Evolutionary conservation across 805 yeast genomes (phyloP), one percentile per base, ranked within the genome.

Genomic region (Candida rishiriensis): DNA sequence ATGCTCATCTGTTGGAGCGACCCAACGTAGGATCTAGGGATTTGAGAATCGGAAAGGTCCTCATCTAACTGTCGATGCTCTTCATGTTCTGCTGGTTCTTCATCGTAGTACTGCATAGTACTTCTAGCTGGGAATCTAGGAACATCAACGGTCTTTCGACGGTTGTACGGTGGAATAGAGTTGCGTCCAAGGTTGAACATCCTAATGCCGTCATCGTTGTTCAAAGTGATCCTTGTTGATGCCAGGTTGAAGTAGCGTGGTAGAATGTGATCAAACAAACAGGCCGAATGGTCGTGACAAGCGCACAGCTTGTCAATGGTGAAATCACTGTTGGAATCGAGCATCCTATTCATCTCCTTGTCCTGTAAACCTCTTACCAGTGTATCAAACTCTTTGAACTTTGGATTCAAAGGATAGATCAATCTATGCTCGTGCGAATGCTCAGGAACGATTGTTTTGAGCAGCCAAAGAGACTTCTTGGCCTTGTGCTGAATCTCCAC

Each of bases 401-500:
- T 43, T n/a, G 36, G n/a, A 8, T 38, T n/a, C 3, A 38, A 12
- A 11, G 52, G 54, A 13, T 40, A 15, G 1, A 29, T 17, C 3
- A 48, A 15, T 7, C 30, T 31, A n/a, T 41, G 14, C 1, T 44
- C 42, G 39, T 58, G 62, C 10, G 55, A 49, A 43, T 59, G 63
- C 1, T 28, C 34, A 36, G 42, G 32, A 5, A 34, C 33, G 11
- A 56, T 50, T 3, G 61, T 54, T 43, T 59, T 59, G 41, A 59
- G 36, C 15, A 59, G 37, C 63, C 63, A 59, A 8, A 49, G 39
- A n/a, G 47, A 40, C 41, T 53, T 58, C 21, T 56, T 53, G 28
- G 49, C 44, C 39, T 59, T 59, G 36, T 42, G 51, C 38, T 59
- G 63, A 17, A 59, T 50, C 28, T 59, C 63, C 6, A 50, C 47